phyloP scores from a whole-genome alignment of 768 basidiomycete genomes.

The Boletus subcaerulescens region DNA sequence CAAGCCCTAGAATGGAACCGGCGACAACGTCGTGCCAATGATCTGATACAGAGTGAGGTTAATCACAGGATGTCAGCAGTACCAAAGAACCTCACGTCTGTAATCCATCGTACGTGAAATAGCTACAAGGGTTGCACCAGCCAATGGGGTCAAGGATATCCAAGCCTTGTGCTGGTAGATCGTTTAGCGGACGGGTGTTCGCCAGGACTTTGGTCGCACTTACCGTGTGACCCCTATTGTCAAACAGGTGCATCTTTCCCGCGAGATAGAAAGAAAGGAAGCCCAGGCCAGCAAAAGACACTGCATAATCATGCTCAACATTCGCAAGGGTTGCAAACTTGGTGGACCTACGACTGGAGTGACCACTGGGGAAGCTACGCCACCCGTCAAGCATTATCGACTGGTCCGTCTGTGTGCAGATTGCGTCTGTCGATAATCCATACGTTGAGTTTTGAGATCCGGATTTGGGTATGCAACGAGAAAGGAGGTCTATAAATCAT shows the following conservation, averaged over 20 bases:
- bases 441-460: constrained; percentile 68
- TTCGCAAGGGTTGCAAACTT: neutral
- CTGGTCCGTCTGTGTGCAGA: constrained; percentile 73
- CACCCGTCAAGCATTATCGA: constrained; percentile 75
- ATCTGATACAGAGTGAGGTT: constrained; percentile 42
- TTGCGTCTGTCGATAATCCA: constrained; percentile 67
- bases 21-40: constrained; percentile 91
- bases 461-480: constrained; percentile 58
- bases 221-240: constrained; percentile 70
- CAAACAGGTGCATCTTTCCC: constrained; percentile 91
- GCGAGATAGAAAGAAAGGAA: constrained; percentile 87
- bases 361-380: constrained; percentile 90
- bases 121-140: constrained; percentile 74
- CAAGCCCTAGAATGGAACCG: constrained; percentile 71
- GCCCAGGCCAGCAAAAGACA: constrained; percentile 91
- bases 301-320: constrained; percentile 36
- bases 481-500: constrained; percentile 25
- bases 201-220: constrained; percentile 14
- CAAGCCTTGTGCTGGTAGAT: constrained; percentile 68
- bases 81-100: constrained; percentile 49
- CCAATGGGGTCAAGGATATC: constrained; percentile 73
- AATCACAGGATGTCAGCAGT: constrained; percentile 9
- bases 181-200: neutral
- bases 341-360: constrained; percentile 68
- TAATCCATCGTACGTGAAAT: constrained; percentile 92